Base-by-base conservation (phyloP, 371 early-diverging fungal genomes). In the Zopfochytrium polystomum region DNA sequence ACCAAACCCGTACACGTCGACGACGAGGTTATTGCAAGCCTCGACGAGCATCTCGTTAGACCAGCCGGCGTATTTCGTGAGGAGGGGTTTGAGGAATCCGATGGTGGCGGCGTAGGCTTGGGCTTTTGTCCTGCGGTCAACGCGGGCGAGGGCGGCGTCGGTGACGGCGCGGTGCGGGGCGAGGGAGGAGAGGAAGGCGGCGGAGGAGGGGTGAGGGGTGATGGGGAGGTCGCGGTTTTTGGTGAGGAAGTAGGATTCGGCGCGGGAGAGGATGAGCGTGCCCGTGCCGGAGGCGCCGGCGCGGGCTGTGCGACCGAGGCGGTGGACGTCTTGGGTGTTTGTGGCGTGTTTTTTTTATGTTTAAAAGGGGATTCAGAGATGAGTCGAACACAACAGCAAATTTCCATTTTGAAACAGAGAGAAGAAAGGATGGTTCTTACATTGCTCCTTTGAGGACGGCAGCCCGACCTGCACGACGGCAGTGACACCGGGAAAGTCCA, bases 261-360 rank as follows among this genome's bases (percentile, higher is more conserved):
- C 84, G 9, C 90, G 89, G 43, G 90, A 83, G 32, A 98, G 73
- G 53, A 99, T 58, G 25, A 93, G 74, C 26, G 95, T 68, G 23
- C 93, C 93, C 61, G 88, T 85, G 53, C 99, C 99, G 26, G 85
- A 77, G 65, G 84, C 85, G 55, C 93, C 96, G n/a, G 97, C 96
- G 61, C 99, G 93, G 56, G 97, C 99, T 3, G 99, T 99, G 66
- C 99, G 87, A 11, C 99, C 99, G 33, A 99, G 76, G 55, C 99
- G 88, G 77, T 99, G 99, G 50, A 96, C 87, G 60, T 75, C 52
- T 59, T n/a, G 35, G 25, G 30, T 26, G 43, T 20, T 5, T 18
- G 43, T 46, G 29, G 23, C 15, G 4, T n/a, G 29, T 46, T 11
- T 23, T 46, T 45, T 54, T 11, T 11, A 35, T 20, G 32, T 22